Evolutionary conservation across 352 stramenopile genomes (phyloP), one percentile per base, ranked within the genome.

Genomic region (Globisporangium echinulatum): DNA sequence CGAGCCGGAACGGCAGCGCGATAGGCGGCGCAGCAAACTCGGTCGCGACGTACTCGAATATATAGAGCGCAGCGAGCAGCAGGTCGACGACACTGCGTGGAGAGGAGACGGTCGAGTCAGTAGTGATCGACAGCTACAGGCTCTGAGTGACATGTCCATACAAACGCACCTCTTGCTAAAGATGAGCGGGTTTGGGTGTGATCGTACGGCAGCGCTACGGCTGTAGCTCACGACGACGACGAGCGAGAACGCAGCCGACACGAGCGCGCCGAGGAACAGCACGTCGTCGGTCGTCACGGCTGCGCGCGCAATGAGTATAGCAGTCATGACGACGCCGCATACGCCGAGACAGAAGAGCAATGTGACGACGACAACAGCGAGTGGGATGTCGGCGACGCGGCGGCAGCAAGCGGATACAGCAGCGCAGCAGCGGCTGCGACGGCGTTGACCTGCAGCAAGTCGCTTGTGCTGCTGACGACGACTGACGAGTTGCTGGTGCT

Each of bases 151-250:
- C 19, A 25, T 25, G 19, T 25, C 19, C 19, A 25, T 25, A 25
- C 19, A 8, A n/a, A 43, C 50, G 14, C 54, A 77, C 70, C 64
- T 93, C 64, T 95, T 95, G 67, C 83, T 92, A 57, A 92, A 86
- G 56, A 96, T 94, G 44, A 96, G 74, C 11, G 85, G 77, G 56
- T 94, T 96, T 13, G 86, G 86, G 46, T 96, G 82, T 9, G 75
- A 68, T 9, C 82, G 69, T 50, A 91, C 77, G 4, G 67, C 66
- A 4, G 65, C 70, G 62, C 79, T 90, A 57, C 69, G 66, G 52
- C 68, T 37, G 66, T 90, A 96, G 58, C 79, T 81, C 14, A 88
- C 56, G 52, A 94, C 76, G 43, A 96, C 85, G 14, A 87, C 70
- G 19, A 87, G 52, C 38, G 79, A 93, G 65, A 93, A 94, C 37